Base-by-base conservation (phyloP, 805 yeast species). In the Saccharomycopsis oosterbeekiorum region DNA sequence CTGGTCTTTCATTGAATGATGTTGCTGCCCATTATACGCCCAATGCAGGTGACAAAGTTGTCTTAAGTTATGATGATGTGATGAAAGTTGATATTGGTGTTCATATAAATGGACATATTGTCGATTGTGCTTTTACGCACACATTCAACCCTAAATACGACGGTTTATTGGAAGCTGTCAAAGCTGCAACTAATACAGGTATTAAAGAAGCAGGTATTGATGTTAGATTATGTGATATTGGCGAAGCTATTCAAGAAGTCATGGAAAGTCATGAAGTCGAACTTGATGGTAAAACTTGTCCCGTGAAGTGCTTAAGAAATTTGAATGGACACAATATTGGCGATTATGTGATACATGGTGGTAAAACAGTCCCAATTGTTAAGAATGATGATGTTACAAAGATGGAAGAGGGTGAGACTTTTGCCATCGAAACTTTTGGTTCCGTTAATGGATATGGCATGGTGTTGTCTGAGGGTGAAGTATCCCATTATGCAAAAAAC, bases 1-100 rank as follows among this genome's bases (percentile, higher is more conserved):
- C 97, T n/a, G 99, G 99, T 62, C 80, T 94, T 47, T 89, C 97
- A 1, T 74, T 93, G 65, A 94, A 94, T 74, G 88, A 91, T 70
- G 86, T 90, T 70, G 99, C 99, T 29, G 99, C 99, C 0, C 99
- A 94, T 72, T 94, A 91, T 74, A 93, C 98, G 0, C 99, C 99
- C 14, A 94, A 94, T 75, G 86, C 93, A 4, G 97, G 97, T 12
- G 99, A 94, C 72, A 89, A 84, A 68, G 81, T 89, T 6, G 87
- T 88, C 1, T 76, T 94, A 67, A 77, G 80, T 64, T 83, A 90
- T 68, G 96, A 89, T 64, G 99, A 94, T 73, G 97, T 94, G 56
- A 84, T 94, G 89, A 94, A 94, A 76, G 93, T 94, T 47, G 99
- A 94, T 72, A 84, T 93, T 69, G 99, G 99, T 66, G 97, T 94